Evolutionary conservation across 441 rosid species (phyloP).

Genomic region (Daphne laureola): DNA sequence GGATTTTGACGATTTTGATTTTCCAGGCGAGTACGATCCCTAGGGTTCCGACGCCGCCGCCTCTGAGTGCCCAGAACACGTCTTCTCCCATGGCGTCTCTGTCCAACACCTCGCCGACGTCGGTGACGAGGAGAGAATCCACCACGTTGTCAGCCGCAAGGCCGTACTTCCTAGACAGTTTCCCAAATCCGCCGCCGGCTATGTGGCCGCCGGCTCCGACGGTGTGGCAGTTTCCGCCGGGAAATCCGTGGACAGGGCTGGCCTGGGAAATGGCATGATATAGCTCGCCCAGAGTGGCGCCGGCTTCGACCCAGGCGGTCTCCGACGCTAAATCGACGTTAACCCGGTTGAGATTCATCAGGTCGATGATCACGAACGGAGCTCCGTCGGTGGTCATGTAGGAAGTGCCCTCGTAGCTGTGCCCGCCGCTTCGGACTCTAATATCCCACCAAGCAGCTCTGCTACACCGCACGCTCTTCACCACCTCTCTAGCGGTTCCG

Average conservation of each 20-base stretch:
- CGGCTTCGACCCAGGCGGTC: conserved; percentile 59
- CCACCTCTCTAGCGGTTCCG: conserved; percentile 17
- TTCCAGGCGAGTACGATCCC: conserved; percentile 51
- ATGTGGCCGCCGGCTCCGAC: conserved; percentile 55
- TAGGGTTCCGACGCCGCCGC: conserved; percentile 50
- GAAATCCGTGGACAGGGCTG: conserved; percentile 34
- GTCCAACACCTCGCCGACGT: conserved; percentile 31
- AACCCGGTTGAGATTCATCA: conserved; percentile 43
- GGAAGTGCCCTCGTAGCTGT: conserved; percentile 40
- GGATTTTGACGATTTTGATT: conserved; percentile 32
- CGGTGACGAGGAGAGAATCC: conserved; percentile 36
- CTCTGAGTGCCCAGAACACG: conserved; percentile 60
- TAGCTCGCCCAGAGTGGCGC: conserved; percentile 53
- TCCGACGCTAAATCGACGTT: conserved; percentile 26
- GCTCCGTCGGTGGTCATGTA: conserved; percentile 20
- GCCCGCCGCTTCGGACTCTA: conserved; percentile 36
- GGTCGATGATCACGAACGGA: conserved; percentile 34
- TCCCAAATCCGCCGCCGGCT: conserved; percentile 54
- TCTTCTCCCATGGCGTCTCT: conserved; percentile 57
- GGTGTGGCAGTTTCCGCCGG: conserved; percentile 52
- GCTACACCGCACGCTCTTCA: conserved; percentile 19
- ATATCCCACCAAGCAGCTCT: conserved; percentile 18
- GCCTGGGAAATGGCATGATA: conserved; percentile 35
- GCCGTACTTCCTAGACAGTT: conserved; percentile 49
- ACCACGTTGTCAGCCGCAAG: conserved; percentile 49